These are phyloP conservation scores for Cymodocea nodosa DNA, from an alignment of 116 monocot genomes.

Conservation along the genomic window DNA sequence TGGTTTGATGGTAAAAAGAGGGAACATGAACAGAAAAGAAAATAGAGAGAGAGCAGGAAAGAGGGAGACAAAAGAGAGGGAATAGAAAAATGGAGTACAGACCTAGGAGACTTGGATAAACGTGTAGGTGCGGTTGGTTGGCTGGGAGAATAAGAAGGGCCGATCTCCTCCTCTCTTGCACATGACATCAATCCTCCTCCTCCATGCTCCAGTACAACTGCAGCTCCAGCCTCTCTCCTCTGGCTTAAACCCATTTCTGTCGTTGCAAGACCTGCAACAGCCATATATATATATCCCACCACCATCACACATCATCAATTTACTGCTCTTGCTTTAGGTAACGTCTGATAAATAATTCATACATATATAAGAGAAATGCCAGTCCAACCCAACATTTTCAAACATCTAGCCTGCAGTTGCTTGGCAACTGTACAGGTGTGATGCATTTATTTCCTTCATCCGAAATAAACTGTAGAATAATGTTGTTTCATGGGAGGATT, in stretches of 20 bases:
- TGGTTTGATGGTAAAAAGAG: neutral
- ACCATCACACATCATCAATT: neutral
- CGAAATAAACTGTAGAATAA: too few species aligned
- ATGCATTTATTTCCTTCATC: neutral
- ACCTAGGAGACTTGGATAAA: conserved; percentile 13
- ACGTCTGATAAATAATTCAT: conserved; percentile 14
- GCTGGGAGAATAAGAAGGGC: conserved; percentile 17
- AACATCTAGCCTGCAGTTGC: neutral
- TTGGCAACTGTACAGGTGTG: neutral
- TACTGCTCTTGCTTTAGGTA: conserved; percentile 7
- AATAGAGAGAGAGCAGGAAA: neutral
- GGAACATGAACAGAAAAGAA: neutral
- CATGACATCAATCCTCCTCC: conserved; percentile 13
- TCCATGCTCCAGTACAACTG: neutral
- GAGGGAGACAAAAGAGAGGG: neutral
- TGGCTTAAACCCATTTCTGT: conserved; percentile 7
- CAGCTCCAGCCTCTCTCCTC: neutral
- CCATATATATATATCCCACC: conserved; percentile 2
- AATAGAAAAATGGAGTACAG: neutral
- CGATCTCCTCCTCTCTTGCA: conserved; percentile 13
- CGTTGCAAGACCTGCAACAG: conserved; percentile 7
- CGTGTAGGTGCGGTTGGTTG: conserved; percentile 9
- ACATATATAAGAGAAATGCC: too few species aligned
- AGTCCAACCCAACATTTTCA: neutral
- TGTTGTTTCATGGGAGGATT: too few species aligned